Conservation (phyloP, 2,329 filamentous ascomycete genomes). For the Penicillium sp. region DNA sequence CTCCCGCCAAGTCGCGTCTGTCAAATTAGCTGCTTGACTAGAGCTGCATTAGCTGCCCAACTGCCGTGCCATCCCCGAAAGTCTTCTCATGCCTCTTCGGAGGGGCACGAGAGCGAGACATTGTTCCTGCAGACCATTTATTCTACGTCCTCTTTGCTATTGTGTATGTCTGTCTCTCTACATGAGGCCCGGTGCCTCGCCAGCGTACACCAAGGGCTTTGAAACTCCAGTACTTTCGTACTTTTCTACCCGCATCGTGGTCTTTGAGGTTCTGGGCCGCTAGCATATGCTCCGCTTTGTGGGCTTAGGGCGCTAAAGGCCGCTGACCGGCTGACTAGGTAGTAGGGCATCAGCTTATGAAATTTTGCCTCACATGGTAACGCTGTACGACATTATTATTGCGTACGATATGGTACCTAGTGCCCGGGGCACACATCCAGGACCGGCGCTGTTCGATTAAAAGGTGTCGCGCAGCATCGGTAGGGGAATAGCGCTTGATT, state of each 20-base stretch:
- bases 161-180: neutral
- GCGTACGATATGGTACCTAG: neutral
- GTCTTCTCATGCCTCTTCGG: neutral
- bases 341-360: neutral
- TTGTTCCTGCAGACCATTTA: neutral
- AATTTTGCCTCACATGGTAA: conserved; percentile 3
- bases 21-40: neutral
- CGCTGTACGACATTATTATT: neutral
- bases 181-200: neutral
- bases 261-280: conserved; percentile 7
- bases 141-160: neutral
- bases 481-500: neutral
- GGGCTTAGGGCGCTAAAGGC: conserved; percentile 4
- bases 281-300: conserved; percentile 7
- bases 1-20: neutral
- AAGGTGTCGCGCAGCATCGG: too few relatives aligned
- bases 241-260: neutral
- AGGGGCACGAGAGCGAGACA: neutral
- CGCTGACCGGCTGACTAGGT: neutral
- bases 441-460: neutral
- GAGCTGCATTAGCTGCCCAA: neutral
- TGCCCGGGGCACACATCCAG: neutral
- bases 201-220: neutral
- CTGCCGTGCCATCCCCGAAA: neutral
- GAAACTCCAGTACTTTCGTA: neutral